phyloP scores from a whole-genome alignment of 495 filamentous ascomycete species.

The Chaetomidium leptoderma region DNA sequence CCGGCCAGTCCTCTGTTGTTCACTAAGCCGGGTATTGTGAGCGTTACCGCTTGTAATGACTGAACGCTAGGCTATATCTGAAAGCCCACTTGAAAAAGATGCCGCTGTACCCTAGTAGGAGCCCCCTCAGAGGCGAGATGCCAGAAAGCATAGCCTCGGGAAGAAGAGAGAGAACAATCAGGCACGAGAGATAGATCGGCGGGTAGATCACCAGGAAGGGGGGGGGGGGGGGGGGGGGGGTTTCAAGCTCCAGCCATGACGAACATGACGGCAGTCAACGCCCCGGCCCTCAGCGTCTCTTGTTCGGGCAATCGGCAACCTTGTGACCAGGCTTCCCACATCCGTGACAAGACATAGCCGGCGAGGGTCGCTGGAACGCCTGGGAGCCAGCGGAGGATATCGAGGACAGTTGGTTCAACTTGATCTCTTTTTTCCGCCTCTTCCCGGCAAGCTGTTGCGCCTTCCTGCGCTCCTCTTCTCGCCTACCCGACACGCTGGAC shows the following conservation, averaged over 20 bases:
- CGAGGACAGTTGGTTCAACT: slow-evolving; percentile 50
- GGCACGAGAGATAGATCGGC: not conserved
- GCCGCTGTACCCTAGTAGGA: not conserved
- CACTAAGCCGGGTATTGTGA: slow-evolving; percentile 8
- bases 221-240: not conserved
- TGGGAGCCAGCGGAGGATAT: slow-evolving; percentile 42
- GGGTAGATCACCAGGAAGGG: not conserved
- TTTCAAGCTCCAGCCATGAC: not conserved
- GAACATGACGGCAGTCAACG: not conserved
- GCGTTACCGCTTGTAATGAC: not conserved
- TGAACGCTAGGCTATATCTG: slow-evolving; percentile 1
- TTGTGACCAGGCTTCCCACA: slow-evolving; percentile 31
- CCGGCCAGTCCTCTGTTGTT: not conserved
- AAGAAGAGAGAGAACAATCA: not conserved
- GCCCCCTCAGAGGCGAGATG: not conserved
- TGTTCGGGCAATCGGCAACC: slow-evolving; percentile 30
- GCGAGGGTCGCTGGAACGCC: slow-evolving; percentile 13
- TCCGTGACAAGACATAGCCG: slow-evolving; percentile 23
- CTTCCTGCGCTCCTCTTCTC: slow-evolving; percentile 40
- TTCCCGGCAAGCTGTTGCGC: slow-evolving; percentile 46
- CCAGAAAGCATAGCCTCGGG: not conserved
- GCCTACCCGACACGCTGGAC: slow-evolving; percentile 27
- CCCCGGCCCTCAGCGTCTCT: slow-evolving; percentile 20
- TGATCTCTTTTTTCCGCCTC: slow-evolving; percentile 55
- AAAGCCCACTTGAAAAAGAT: not conserved